These are phyloP conservation scores for Leccinum subgranulosum DNA, from an alignment of 768 basidiomycete genomes.

Conservation along the genomic window DNA sequence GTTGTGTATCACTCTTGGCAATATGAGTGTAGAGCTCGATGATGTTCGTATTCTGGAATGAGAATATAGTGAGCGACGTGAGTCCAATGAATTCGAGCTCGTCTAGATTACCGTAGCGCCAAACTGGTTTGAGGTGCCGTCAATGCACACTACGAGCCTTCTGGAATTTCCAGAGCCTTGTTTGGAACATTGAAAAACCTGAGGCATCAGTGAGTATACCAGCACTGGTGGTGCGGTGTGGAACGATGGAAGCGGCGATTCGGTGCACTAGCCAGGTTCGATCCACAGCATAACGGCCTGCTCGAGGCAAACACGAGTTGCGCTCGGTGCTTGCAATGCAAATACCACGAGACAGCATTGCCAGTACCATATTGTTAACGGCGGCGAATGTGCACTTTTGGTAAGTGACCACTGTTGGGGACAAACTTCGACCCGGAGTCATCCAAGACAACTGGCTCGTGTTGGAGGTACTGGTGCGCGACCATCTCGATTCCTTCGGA, in stretches of 20 bases:
- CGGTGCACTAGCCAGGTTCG: neutral
- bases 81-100: neutral
- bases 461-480: too few relatives aligned
- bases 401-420: too few relatives aligned
- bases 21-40: conserved; percentile 37
- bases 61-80: neutral
- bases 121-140: conserved; percentile 41
- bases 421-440: too few relatives aligned
- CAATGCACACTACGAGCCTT: conserved; percentile 35
- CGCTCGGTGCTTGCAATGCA: neutral
- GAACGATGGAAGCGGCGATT: neutral
- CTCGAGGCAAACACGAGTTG: conserved; percentile 11
- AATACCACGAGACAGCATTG: neutral
- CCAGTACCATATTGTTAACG: too few relatives aligned
- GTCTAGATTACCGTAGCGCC: conserved; percentile 27
- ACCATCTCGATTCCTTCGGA: too few relatives aligned
- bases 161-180: conserved; percentile 1
- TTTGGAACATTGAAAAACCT: conserved; percentile 6
- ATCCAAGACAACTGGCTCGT: too few relatives aligned
- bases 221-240: neutral
- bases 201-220: conserved; percentile 3
- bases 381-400: too few relatives aligned
- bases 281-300: neutral
- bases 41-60: conserved; percentile 38
- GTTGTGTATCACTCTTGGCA: conserved; percentile 32